Evolutionary conservation across 1,284 basidiomycete genomes (phyloP), one percentile per base, ranked within the genome.

Genomic region (Tilletia indica): DNA sequence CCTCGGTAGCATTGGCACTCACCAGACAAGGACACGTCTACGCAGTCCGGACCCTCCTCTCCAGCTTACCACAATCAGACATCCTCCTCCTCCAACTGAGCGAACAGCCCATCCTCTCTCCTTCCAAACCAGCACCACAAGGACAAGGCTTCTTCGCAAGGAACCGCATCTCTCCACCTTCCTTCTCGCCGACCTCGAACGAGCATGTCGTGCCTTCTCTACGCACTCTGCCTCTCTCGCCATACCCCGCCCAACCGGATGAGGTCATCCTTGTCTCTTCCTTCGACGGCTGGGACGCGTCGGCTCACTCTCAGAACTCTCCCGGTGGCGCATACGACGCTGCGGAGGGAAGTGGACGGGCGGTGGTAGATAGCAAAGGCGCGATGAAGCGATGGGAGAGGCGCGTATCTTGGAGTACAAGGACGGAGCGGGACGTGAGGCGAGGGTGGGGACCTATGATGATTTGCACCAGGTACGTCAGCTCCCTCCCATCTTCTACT

Each of bases 61-160:
- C 89, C 4, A 87, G 88, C 38, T 85, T 91, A 51, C 90, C 89
- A 67, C 85, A 86, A 11, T 89, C 89, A 2, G 90, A 92, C 81
- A 82, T 91, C 31, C 78, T 90, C 16, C 71, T 83, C 63, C 38
- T 82, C 47, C 72, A 77, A 58, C 73, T 84, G 61, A 69, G 72
- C 64, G 72, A 74, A 54, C 61, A 77, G 64, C 73, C 79, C 68
- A 36, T 81, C 42, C 34, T 70, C 34, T 21, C 49, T 78, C 51
- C 82, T 89, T 86, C 87, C 16, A 85, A 84, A 58, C 74, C 80
- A 0, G 71, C 39, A n/a, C 8, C 45, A 14, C 42, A 14, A 14
- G 42, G 42, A 31, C 25, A 31, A 31, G 42, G 42, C 1, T 45
- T 39, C 61, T 38, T 64, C 56, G 25, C 14, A 8, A 45, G 14